phyloP scores from a whole-genome alignment of 1,139 yeast species.

The Scheffersomyces stambukii region DNA sequence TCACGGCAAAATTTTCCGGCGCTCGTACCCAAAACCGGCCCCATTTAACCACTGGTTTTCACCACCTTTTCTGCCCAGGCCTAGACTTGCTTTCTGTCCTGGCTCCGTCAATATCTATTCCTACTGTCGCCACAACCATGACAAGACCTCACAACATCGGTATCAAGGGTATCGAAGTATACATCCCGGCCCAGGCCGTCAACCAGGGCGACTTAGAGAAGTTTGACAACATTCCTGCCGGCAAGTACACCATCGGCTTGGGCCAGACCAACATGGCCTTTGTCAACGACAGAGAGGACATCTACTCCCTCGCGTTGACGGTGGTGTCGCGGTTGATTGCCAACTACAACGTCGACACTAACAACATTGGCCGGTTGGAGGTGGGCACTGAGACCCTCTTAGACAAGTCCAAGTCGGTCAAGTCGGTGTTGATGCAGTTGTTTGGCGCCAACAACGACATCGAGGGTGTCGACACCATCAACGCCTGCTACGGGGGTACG shows the following conservation, averaged over 20 bases:
- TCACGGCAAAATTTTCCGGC: too few species aligned
- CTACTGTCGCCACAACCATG: not conserved
- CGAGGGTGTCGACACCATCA: slow-evolving; percentile 94
- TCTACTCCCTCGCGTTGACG: slow-evolving; percentile 86
- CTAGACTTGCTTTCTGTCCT: too few species aligned
- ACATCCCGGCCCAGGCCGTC: slow-evolving; percentile 80
- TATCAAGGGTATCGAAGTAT: slow-evolving; percentile 92
- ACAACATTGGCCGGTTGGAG: slow-evolving; percentile 87
- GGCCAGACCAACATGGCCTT: slow-evolving; percentile 98
- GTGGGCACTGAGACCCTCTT: slow-evolving; percentile 97
- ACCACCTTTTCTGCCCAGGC: too few species aligned
- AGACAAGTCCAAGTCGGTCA: slow-evolving; percentile 96
- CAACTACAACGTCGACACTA: slow-evolving; percentile 78
- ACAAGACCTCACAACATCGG: slow-evolving; percentile 61
- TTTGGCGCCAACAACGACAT: slow-evolving; percentile 85
- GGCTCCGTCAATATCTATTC: not conserved
- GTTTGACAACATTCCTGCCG: slow-evolving; percentile 81
- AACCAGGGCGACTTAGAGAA: slow-evolving; percentile 85
- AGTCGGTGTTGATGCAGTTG: slow-evolving; percentile 92
- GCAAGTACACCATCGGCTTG: slow-evolving; percentile 96
- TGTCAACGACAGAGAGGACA: slow-evolving; percentile 96
- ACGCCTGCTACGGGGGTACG: slow-evolving; percentile 99
- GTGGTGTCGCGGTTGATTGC: slow-evolving; percentile 71
- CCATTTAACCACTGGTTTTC: too few species aligned
- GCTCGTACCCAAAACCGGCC: too few species aligned